A percentile compares a stretch with the other conserved stretches of the same genome.
Conservation (phyloP, 352 stramenopile species). For the Phytophthora pluvialis region DNA sequence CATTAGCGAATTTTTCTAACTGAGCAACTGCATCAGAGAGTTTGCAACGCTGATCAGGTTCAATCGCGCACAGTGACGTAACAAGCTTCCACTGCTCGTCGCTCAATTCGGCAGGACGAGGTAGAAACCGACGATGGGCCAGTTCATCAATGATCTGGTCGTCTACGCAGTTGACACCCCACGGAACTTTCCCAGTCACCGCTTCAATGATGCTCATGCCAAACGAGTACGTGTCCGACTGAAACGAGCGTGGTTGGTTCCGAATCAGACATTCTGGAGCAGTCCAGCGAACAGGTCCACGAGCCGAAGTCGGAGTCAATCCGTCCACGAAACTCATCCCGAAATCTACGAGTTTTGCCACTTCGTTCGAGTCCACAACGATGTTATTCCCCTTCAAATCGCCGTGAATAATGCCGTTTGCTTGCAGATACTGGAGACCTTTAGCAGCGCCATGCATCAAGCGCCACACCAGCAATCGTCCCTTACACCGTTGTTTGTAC, state of each 20-base stretch:
- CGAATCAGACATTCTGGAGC: conserved; percentile 10
- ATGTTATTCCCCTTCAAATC: conserved; percentile 34
- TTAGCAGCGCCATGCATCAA: conserved; percentile 28
- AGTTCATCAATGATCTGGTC: background rate
- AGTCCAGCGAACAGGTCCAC: conserved; percentile 8
- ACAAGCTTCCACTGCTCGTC: conserved; percentile 3
- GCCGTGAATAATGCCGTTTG: conserved; percentile 19
- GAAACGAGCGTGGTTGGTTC: background rate
- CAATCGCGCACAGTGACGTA: background rate
- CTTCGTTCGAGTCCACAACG: conserved; percentile 18
- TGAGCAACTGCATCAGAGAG: background rate
- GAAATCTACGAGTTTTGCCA: conserved; percentile 32
- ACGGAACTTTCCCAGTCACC: conserved; percentile 4
- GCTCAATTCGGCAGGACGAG: background rate
- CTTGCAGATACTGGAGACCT: conserved; percentile 20
- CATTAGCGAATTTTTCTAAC: background rate
- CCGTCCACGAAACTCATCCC: conserved; percentile 18
- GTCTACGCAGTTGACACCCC: background rate
- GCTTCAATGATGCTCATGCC: background rate
- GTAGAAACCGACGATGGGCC: background rate
- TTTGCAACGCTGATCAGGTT: background rate
- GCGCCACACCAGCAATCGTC: conserved; percentile 13
- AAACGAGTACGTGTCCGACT: conserved; percentile 10
- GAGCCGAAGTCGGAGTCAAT: background rate
- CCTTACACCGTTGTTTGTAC: background rate